Evolutionary conservation across 768 basidiomycete species (phyloP).

Genomic region (Phlegmacium glaucopus): DNA sequence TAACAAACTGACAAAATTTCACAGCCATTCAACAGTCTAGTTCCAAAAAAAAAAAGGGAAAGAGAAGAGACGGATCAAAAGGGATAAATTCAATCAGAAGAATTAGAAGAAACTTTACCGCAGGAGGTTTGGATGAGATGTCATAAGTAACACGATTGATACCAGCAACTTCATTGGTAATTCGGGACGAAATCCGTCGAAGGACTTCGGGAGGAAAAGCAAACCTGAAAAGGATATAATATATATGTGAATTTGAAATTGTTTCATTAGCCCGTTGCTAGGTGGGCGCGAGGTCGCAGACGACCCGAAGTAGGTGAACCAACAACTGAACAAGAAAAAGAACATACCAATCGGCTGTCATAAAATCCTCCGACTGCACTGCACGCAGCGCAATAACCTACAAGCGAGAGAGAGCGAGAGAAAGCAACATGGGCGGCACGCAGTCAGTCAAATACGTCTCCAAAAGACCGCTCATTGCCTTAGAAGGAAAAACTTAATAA

Average conservation of each 20-base stretch:
- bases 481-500: neutral
- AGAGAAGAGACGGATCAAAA: conserved; percentile 7
- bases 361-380: conserved; percentile 98
- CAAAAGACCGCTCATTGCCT: no score
- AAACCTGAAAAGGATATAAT: conserved; percentile 58
- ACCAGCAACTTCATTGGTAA: conserved; percentile 97
- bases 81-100: conserved; percentile 3
- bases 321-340: conserved; percentile 5
- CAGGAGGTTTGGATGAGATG: conserved; percentile 96
- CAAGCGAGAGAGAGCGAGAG: conserved; percentile 4
- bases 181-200: conserved; percentile 89
- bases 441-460: neutral
- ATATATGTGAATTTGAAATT: no score
- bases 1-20: conserved; percentile 4
- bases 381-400: conserved; percentile 93
- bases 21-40: conserved; percentile 52
- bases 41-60: conserved; percentile 3
- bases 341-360: conserved; percentile 96
- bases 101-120: conserved; percentile 43
- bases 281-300: no score
- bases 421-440: conserved; percentile 3
- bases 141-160: conserved; percentile 96
- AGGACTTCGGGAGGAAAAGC: conserved; percentile 92
- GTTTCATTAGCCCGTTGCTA: no score
- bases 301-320: no score